Base-by-base conservation (phyloP, 768 basidiomycete genomes). In the Serendipita sp. region DNA sequence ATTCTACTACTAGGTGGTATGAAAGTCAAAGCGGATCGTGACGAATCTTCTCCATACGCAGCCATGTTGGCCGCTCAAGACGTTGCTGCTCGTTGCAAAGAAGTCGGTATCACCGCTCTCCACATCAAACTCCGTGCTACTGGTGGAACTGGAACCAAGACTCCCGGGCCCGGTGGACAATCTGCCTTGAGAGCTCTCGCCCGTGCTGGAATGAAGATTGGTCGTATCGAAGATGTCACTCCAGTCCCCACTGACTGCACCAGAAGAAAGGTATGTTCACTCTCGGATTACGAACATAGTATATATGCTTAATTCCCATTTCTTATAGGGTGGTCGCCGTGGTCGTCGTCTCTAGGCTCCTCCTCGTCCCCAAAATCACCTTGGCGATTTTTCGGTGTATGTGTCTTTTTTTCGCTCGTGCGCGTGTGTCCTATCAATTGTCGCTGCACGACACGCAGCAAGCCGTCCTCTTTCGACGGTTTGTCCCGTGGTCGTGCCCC, bases 11-110 rank as follows among this genome's bases (percentile, higher is more conserved):
- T 64, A 89, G 91, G 92, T 75, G 96, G 96, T 67, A 98, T 98
- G 96, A 98, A 98, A 81, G 96, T 99, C 78, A 99, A 98, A 81
- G 96, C 95, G 11, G 96, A 99, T 78, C 89, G 96, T 78, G 96
- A 99, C 79, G 96, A 99, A 79, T 97, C 93, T 46, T 97, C 94
- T 28, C 91, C 90, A 16, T 91, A 96, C 74, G 92, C 93, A 63
- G 92, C 94, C 74, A 95, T 96, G 94, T 81, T 98, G 75, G 95
- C 95, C 64, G 93, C 95, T 47, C 95, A 98, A 80, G 95, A 98
- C 71, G 92, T 93, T 70, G 95, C 95, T 66, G 75, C 80, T 63
- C 91, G 94, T 70, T 99, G 96, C 88, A 89, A 90, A 74, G 96
- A 98, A 79, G 91, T 98, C 70, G 96, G 96, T 65, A 88, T 99